A percentile compares a stretch with the other conserved stretches of the same genome.
These are phyloP conservation scores for Microdochium paspali DNA, from an alignment of 2,329 filamentous ascomycete species.

Conservation along the genomic window DNA sequence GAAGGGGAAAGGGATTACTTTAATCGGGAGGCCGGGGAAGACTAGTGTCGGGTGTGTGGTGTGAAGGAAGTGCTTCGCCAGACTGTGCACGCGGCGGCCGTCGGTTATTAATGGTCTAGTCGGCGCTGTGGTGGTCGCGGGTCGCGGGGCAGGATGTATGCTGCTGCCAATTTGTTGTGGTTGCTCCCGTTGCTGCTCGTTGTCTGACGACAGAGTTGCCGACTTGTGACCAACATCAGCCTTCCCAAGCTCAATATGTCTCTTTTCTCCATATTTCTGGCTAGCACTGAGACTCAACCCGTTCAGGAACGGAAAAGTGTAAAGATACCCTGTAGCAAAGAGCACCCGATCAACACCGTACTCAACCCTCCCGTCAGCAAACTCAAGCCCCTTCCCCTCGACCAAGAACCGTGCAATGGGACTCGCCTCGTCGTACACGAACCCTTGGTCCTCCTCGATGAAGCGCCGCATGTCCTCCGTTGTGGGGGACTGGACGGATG, in stretches of 20 bases:
- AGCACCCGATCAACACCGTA: slow-evolving; percentile 64
- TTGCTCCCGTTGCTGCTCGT: neutral
- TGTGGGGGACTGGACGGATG: neutral
- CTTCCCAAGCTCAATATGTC: neutral
- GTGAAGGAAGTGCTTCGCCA: slow-evolving; percentile 76
- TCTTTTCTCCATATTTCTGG: neutral
- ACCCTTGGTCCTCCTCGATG: slow-evolving; percentile 17
- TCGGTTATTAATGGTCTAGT: slow-evolving; percentile 46
- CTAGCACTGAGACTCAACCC: slow-evolving; percentile 16
- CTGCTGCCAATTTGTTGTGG: too few relatives aligned
- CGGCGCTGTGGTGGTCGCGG: too few relatives aligned
- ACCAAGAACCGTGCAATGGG: slow-evolving; percentile 49
- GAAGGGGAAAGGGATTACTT: slow-evolving; percentile 80
- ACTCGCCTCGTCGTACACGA: slow-evolving; percentile 39
- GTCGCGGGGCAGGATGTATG: too few relatives aligned
- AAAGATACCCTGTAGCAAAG: slow-evolving; percentile 88
- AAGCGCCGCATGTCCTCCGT: neutral
- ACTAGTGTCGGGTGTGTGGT: slow-evolving; percentile 67
- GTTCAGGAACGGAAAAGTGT: slow-evolving; percentile 65
- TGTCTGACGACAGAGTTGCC: too few relatives aligned
- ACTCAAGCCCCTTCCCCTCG: slow-evolving; percentile 50
- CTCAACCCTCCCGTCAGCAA: slow-evolving; percentile 55
- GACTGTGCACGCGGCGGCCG: slow-evolving; percentile 59
- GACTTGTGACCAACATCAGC: too few relatives aligned
- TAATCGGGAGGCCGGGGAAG: slow-evolving; percentile 67